A percentile compares a stretch with the other conserved stretches of the same genome.
These are phyloP conservation scores for Gastrodia elata DNA, from an alignment of 106 monocot genomes.

Conservation along the genomic window DNA sequence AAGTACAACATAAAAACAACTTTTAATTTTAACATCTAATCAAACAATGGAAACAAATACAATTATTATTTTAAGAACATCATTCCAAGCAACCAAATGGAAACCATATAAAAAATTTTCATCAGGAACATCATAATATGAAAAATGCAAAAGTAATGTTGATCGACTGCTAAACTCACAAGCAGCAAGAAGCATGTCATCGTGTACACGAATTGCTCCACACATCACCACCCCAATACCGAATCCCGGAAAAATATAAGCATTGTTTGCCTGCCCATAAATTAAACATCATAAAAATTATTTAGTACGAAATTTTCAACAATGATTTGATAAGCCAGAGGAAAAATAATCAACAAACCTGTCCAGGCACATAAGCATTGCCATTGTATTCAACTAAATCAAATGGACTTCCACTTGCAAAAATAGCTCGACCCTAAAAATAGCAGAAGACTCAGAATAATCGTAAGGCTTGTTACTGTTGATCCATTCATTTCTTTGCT, in stretches of 20 bases:
- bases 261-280: slow-evolving; percentile 64
- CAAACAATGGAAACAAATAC: too few species aligned
- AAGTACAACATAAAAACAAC: too few species aligned
- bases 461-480: slow-evolving; percentile 7
- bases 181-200: slow-evolving; percentile 82
- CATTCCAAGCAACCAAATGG: too few species aligned
- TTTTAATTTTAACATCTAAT: too few species aligned
- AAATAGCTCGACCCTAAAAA: slow-evolving; percentile 69
- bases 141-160: background rate
- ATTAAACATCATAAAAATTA: background rate
- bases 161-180: slow-evolving; percentile 28
- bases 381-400: slow-evolving; percentile 65
- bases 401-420: slow-evolving; percentile 86
- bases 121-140: too few species aligned
- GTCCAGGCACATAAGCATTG: slow-evolving; percentile 48
- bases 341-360: slow-evolving; percentile 31
- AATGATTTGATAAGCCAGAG: background rate
- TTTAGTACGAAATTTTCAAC: background rate
- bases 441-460: background rate
- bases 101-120: too few species aligned
- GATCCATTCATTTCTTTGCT: background rate
- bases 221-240: slow-evolving; percentile 79
- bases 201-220: slow-evolving; percentile 66
- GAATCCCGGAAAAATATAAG: slow-evolving; percentile 85
- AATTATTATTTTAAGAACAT: too few species aligned